Percentiles rank a stretch among this genome's conserved stretches.
Evolutionary conservation across 1,139 yeast species (phyloP).

Genomic region (Groenewaldozyma sp.): DNA sequence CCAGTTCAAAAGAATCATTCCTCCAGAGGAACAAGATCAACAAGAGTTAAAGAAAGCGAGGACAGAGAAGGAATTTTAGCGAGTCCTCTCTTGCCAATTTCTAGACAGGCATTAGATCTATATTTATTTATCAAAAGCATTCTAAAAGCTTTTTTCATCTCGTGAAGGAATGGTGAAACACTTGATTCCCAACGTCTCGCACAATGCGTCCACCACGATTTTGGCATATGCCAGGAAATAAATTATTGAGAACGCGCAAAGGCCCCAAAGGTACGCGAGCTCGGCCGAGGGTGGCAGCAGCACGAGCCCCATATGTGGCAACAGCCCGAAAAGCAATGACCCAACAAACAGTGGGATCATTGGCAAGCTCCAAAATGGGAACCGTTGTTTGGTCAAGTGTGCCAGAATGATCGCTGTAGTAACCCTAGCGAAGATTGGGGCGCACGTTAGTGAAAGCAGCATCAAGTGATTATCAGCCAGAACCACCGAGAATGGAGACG

Average conservation of each 20-base stretch:
- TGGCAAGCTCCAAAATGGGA: constrained; percentile 41
- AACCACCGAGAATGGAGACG: constrained; percentile 30
- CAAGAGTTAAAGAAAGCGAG: constrained; percentile 6
- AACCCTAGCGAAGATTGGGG: constrained; percentile 64
- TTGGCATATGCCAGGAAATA: constrained; percentile 31
- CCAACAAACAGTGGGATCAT: constrained; percentile 30
- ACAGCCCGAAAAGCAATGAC: constrained; percentile 28
- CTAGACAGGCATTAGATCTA: not conserved
- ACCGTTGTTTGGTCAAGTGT: constrained; percentile 59
- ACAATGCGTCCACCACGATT: constrained; percentile 29
- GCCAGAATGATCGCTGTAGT: constrained; percentile 47
- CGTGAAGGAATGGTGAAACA: constrained; percentile 28
- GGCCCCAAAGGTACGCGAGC: constrained; percentile 27
- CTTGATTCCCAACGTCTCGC: constrained; percentile 30
- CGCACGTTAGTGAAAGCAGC: constrained; percentile 51
- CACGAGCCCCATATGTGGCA: constrained; percentile 23
- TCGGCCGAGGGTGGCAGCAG: constrained; percentile 21
- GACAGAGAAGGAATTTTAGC: too few relatives aligned
- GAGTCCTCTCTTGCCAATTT: not conserved
- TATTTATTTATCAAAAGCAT: not conserved
- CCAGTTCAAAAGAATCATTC: constrained; percentile 9
- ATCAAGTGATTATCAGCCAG: constrained; percentile 39
- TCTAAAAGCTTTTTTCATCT: constrained; percentile 2
- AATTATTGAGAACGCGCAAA: constrained; percentile 20
- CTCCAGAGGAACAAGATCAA: not conserved